A percentile compares a stretch with the other conserved stretches of the same genome.
Evolutionary conservation across 1,284 basidiomycete genomes (phyloP).

Genomic region (Cryptococcus maquisensis): DNA sequence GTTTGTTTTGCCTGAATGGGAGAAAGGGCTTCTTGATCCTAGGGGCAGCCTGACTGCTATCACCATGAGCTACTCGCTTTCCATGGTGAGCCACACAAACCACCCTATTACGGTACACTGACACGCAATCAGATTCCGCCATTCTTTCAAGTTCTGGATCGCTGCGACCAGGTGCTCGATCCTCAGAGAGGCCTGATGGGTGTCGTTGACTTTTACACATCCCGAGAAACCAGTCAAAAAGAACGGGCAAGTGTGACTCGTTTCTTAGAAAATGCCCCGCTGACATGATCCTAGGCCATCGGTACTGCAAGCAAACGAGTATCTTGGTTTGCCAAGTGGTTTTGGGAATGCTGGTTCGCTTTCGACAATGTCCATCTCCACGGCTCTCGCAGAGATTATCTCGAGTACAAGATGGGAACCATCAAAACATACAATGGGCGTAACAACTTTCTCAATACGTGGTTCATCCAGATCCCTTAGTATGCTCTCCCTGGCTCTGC

Average conservation of each 20-base stretch:
- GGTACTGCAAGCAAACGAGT: constrained; percentile 67
- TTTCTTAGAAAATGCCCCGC: constrained; percentile 3
- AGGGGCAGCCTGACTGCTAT: constrained; percentile 60
- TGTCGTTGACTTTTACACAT: constrained; percentile 77
- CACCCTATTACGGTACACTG: no score
- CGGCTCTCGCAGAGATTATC: constrained; percentile 65
- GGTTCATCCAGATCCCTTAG: constrained; percentile 61
- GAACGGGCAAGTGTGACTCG: constrained; percentile 30
- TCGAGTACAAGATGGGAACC: constrained; percentile 78
- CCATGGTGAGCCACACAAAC: constrained; percentile 55
- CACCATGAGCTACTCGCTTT: constrained; percentile 68
- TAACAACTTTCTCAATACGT: constrained; percentile 66
- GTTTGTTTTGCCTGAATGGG: constrained; percentile 64
- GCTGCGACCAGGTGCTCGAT: constrained; percentile 65
- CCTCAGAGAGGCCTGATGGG: constrained; percentile 63
- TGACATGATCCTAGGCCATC: constrained; percentile 52
- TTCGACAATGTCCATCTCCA: constrained; percentile 71
- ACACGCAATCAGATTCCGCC: constrained; percentile 58
- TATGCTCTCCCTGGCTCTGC: not conserved
- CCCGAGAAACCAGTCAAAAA: constrained; percentile 58
- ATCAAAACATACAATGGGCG: constrained; percentile 68
- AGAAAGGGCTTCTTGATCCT: constrained; percentile 52
- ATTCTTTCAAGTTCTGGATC: constrained; percentile 66
- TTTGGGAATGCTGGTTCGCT: constrained; percentile 79
- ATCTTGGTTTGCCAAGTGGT: constrained; percentile 70